A percentile compares a stretch with the other conserved stretches of the same genome.
These are phyloP conservation scores for Colletotrichum sp. DNA, from an alignment of 2,329 filamentous ascomycete species.

Conservation along the genomic window DNA sequence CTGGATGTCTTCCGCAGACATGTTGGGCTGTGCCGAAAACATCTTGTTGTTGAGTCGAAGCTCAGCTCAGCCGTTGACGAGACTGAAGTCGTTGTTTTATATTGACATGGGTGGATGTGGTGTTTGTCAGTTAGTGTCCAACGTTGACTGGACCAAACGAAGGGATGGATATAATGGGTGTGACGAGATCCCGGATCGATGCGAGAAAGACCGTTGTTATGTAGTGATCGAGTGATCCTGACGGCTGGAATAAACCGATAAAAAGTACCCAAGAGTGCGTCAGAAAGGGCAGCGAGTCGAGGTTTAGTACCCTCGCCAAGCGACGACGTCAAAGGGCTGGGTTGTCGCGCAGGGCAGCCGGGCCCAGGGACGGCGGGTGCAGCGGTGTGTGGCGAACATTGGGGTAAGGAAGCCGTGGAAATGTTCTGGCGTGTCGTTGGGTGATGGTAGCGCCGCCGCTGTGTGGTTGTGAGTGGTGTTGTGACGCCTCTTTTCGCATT, in stretches of 20 bases:
- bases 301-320: slow-evolving; percentile 10
- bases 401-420: not conserved
- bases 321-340: not conserved
- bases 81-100: not conserved
- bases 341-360: not conserved
- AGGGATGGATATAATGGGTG: not conserved
- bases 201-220: not conserved
- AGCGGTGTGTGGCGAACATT: slow-evolving; percentile 1
- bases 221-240: not conserved
- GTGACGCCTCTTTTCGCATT: slow-evolving; percentile 6
- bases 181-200: not conserved
- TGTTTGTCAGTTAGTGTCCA: not conserved
- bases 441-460: not conserved
- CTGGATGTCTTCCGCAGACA: slow-evolving; percentile 5
- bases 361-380: not conserved
- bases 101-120: not conserved
- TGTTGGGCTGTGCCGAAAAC: not conserved
- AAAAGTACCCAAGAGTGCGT: not conserved
- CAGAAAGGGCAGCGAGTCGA: not conserved
- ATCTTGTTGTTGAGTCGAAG: not conserved
- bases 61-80: not conserved
- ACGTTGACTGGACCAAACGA: not conserved
- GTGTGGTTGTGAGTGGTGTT: not conserved
- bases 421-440: not conserved
- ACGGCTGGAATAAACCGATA: not conserved